These are phyloP conservation scores for Annulohypoxylon bovei DNA, from an alignment of 495 filamentous ascomycete genomes.

Conservation along the genomic window DNA sequence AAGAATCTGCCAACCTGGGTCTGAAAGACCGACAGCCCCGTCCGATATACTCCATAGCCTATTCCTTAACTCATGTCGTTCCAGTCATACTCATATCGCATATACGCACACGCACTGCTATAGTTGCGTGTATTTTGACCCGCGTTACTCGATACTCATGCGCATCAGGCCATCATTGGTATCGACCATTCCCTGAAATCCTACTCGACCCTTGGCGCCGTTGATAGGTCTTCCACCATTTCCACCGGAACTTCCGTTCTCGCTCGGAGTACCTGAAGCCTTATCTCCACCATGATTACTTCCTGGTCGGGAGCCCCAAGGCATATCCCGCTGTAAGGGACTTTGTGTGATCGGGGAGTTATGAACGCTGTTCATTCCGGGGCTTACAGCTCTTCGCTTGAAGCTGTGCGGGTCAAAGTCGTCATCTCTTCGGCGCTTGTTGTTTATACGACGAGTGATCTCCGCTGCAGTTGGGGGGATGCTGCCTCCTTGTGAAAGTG, in stretches of 20 bases:
- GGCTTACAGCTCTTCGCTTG: constrained; percentile 93
- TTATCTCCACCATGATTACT: constrained; percentile 63
- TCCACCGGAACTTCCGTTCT: constrained; percentile 50
- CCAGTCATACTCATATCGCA: background rate
- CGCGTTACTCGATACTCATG: constrained; percentile 84
- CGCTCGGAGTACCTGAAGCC: constrained; percentile 52
- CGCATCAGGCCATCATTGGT: constrained; percentile 96
- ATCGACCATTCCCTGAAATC: constrained; percentile 94
- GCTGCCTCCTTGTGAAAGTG: constrained; percentile 47
- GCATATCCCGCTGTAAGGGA: constrained; percentile 73
- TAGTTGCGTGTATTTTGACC: background rate
- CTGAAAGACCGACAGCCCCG: background rate
- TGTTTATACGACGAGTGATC: constrained; percentile 71
- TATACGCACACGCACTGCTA: background rate
- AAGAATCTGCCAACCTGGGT: background rate
- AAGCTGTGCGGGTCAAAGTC: constrained; percentile 89
- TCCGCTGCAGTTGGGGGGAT: constrained; percentile 66
- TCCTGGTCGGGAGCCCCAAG: constrained; percentile 78
- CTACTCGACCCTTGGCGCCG: constrained; percentile 66
- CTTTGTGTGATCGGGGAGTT: constrained; percentile 90
- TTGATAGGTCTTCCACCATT: constrained; percentile 33
- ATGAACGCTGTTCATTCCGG: constrained; percentile 83
- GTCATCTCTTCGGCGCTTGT: constrained; percentile 87
- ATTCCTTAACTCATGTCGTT: background rate
- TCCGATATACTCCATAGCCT: background rate